These are phyloP conservation scores for Pseudodiploospora longispora DNA, from an alignment of 2,329 filamentous ascomycete species.

Conservation along the genomic window DNA sequence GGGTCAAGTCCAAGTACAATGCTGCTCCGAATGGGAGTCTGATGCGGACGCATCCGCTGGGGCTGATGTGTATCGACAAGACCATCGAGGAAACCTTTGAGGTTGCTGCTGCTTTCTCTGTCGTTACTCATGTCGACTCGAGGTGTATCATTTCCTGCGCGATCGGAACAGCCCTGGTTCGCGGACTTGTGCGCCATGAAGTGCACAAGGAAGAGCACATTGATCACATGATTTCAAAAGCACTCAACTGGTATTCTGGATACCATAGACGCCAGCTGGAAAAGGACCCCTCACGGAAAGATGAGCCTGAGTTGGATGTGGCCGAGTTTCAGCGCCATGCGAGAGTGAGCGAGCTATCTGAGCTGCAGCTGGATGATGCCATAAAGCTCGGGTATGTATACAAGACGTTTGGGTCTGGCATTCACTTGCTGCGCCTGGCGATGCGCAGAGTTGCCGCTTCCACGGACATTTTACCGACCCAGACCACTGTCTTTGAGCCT, in stretches of 20 bases:
- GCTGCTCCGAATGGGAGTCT: conserved; percentile 44
- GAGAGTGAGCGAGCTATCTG: conserved; percentile 26
- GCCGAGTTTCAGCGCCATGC: conserved; percentile 34
- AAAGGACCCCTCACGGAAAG: conserved; percentile 16
- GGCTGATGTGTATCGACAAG: conserved; percentile 35
- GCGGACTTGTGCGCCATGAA: conserved; percentile 38
- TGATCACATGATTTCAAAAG: conserved; percentile 31
- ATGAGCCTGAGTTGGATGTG: conserved; percentile 27
- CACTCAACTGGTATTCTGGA: conserved; percentile 29
- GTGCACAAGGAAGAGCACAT: conserved; percentile 31
- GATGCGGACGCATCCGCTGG: conserved; percentile 45
- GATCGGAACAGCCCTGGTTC: conserved; percentile 37
- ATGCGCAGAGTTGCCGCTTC: conserved; percentile 25
- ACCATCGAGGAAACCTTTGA: conserved; percentile 35
- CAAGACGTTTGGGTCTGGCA: conserved; percentile 41
- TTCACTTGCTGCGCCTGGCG: conserved; percentile 35
- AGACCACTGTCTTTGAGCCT: conserved; percentile 32
- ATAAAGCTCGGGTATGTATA: conserved; percentile 45
- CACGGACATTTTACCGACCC: conserved; percentile 9
- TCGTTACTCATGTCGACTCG: conserved; percentile 43
- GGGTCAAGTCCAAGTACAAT: conserved; percentile 30
- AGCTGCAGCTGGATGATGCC: conserved; percentile 35
- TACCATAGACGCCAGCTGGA: conserved; percentile 12
- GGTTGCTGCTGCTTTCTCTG: conserved; percentile 32
- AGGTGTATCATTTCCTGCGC: conserved; percentile 42